These are phyloP conservation scores for Myriangium duriaei DNA, from an alignment of 2,329 filamentous ascomycete species.

Conservation along the genomic window DNA sequence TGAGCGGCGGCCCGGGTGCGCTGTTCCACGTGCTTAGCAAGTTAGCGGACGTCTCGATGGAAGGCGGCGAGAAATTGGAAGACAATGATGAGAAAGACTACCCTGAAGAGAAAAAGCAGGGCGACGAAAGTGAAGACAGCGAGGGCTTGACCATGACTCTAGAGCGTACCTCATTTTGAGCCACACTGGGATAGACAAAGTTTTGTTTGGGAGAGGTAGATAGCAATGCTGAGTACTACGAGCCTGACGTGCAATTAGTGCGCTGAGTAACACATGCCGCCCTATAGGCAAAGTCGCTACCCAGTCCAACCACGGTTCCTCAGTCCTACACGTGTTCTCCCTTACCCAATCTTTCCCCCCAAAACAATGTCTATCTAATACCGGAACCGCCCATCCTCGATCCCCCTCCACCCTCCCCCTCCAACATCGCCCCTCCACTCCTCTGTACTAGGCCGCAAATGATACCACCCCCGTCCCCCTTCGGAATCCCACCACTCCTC, in stretches of 20 bases:
- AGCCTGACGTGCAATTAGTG: neutral
- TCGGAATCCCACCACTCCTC: no score
- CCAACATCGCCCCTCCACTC: no score
- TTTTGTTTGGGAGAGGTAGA: neutral
- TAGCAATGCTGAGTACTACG: neutral
- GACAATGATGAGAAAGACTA: neutral
- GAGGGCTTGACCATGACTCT: neutral
- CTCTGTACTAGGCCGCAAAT: no score
- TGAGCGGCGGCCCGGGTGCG: constrained; percentile 3
- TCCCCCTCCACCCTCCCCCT: no score
- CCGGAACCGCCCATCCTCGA: no score
- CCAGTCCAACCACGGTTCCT: no score
- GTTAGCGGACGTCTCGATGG: constrained; percentile 1
- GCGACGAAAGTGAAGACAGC: neutral
- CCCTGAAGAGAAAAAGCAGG: neutral
- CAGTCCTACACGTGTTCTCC: no score
- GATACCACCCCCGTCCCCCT: no score
- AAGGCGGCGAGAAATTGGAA: neutral
- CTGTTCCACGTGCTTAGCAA: neutral
- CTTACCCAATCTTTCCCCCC: no score
- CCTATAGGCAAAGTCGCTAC: neutral
- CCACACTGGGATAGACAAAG: neutral
- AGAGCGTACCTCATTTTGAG: neutral
- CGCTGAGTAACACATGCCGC: neutral
- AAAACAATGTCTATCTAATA: no score